A percentile compares a stretch with the other conserved stretches of the same genome.
Conservation (phyloP, 169 alveolate genomes). For the Babesia bovis region DNA sequence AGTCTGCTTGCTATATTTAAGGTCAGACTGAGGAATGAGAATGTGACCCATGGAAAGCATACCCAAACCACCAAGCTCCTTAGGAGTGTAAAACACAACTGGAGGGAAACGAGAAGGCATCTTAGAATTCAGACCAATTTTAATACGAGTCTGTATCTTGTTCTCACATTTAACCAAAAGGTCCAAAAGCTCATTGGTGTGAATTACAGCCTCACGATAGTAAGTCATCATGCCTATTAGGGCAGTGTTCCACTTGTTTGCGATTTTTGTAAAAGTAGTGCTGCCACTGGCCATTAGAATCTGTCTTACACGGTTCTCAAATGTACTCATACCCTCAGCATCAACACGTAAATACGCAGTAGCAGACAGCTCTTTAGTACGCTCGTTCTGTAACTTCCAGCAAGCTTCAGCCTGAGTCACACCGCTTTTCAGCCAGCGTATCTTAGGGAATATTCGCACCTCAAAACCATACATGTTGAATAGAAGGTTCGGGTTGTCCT, state of each 20-base stretch:
- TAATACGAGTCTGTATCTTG: slow-evolving; percentile 98
- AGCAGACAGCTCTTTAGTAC: slow-evolving; percentile 98
- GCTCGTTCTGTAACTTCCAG: slow-evolving; percentile 97
- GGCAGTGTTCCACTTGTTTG: slow-evolving; percentile 99
- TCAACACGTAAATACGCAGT: slow-evolving; percentile 98
- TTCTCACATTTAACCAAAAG: slow-evolving; percentile 97
- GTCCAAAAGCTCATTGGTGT: slow-evolving; percentile 97
- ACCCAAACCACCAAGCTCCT: slow-evolving; percentile 99
- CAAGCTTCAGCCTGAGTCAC: slow-evolving; percentile 88
- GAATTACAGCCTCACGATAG: slow-evolving; percentile 99
- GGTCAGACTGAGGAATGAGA: slow-evolving; percentile 98
- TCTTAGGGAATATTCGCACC: slow-evolving; percentile 94
- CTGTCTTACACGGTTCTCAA: slow-evolving; percentile 96
- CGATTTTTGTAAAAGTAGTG: slow-evolving; percentile 99
- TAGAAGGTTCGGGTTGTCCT: slow-evolving; percentile 97
- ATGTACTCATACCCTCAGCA: slow-evolving; percentile 94
- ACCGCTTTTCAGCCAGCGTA: slow-evolving; percentile 52
- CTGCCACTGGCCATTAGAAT: slow-evolving; percentile 98
- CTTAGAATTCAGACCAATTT: slow-evolving; percentile 99
- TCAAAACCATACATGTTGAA: slow-evolving; percentile 99
- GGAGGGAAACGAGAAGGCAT: slow-evolving; percentile 99
- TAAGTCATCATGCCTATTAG: slow-evolving; percentile 98
- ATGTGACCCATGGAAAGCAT: slow-evolving; percentile 99
- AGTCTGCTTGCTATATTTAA: slow-evolving; percentile 94
- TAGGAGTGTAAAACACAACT: slow-evolving; percentile 99